Conservation (phyloP, 1,284 basidiomycete species). For the Malassezia brasiliensis region DNA sequence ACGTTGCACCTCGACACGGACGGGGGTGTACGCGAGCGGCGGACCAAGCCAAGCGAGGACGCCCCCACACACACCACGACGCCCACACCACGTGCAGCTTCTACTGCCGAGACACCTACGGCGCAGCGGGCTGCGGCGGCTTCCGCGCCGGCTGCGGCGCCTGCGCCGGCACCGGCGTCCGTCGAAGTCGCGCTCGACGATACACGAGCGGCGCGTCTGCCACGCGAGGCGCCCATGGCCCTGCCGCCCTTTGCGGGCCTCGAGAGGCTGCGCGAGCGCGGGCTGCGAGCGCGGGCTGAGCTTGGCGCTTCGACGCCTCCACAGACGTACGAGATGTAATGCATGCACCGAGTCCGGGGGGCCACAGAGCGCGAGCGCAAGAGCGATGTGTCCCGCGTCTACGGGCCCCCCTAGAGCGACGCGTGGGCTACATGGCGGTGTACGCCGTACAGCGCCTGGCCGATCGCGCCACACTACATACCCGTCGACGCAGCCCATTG, state of each 20-base stretch:
- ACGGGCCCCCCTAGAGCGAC: slow-evolving; percentile 12
- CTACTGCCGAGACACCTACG: not conserved
- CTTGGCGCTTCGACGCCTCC: not conserved
- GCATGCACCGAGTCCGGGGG: not conserved
- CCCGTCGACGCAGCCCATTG: slow-evolving; percentile 16
- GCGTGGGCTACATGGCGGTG: not conserved
- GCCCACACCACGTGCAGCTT: too few species aligned
- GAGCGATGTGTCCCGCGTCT: slow-evolving; percentile 3
- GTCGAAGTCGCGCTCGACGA: too few species aligned
- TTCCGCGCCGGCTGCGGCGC: not conserved
- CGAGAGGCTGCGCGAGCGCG: slow-evolving; percentile 10
- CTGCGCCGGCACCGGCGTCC: not conserved
- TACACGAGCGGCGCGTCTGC: too few species aligned
- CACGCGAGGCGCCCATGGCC: too few species aligned
- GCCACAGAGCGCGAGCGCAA: slow-evolving; percentile 5
- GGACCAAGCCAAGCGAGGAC: slow-evolving; percentile 22
- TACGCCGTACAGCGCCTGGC: not conserved
- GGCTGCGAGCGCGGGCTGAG: not conserved
- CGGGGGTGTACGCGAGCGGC: slow-evolving; percentile 73
- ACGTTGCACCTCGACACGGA: slow-evolving; percentile 86
- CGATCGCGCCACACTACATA: slow-evolving; percentile 5
- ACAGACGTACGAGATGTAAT: slow-evolving; percentile 11
- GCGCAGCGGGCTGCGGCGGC: not conserved
- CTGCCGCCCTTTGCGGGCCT: slow-evolving; percentile 5
- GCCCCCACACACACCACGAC: too few species aligned